A percentile compares a stretch with the other conserved stretches of the same genome.
Conservation (phyloP, 805 yeast species). For the Lipomyces sp. region DNA sequence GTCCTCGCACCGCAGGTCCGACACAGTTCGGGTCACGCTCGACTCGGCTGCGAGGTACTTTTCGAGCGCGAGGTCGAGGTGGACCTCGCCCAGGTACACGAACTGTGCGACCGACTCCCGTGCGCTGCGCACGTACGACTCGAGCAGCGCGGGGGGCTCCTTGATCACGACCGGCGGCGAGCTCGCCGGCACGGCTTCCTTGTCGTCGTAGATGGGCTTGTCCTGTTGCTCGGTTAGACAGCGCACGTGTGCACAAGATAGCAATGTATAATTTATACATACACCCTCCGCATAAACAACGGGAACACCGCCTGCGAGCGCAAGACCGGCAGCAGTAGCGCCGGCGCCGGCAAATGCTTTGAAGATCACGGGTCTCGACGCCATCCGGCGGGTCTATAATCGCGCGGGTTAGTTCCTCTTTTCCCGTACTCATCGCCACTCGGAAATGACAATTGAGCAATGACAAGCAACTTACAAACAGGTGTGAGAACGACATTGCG, state of each 20-base stretch:
- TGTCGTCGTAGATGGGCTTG: slow-evolving; percentile 40
- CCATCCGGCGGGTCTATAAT: too few relatives aligned
- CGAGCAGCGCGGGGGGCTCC: slow-evolving; percentile 23
- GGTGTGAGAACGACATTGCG: too few relatives aligned
- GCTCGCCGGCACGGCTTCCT: slow-evolving; percentile 1
- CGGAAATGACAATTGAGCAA: too few relatives aligned
- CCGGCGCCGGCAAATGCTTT: too few relatives aligned
- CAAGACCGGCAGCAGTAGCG: neutral
- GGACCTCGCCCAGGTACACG: slow-evolving; percentile 9
- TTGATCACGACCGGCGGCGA: slow-evolving; percentile 20
- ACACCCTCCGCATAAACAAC: slow-evolving; percentile 11
- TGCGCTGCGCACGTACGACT: slow-evolving; percentile 10
- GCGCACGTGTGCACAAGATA: neutral
- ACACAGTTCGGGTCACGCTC: slow-evolving; percentile 57
- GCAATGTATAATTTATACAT: neutral
- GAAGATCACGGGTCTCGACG: too few relatives aligned
- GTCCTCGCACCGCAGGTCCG: slow-evolving; percentile 57
- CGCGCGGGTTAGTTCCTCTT: too few relatives aligned
- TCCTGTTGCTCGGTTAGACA: slow-evolving; percentile 11
- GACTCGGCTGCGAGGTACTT: slow-evolving; percentile 59
- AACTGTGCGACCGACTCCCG: slow-evolving; percentile 38
- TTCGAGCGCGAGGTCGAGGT: slow-evolving; percentile 48
- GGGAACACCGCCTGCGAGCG: neutral
- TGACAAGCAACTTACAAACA: too few relatives aligned
- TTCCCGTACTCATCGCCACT: too few relatives aligned